phyloP scores from a whole-genome alignment of 768 basidiomycete genomes.

The Hygrophoropsis aurantiaca region DNA sequence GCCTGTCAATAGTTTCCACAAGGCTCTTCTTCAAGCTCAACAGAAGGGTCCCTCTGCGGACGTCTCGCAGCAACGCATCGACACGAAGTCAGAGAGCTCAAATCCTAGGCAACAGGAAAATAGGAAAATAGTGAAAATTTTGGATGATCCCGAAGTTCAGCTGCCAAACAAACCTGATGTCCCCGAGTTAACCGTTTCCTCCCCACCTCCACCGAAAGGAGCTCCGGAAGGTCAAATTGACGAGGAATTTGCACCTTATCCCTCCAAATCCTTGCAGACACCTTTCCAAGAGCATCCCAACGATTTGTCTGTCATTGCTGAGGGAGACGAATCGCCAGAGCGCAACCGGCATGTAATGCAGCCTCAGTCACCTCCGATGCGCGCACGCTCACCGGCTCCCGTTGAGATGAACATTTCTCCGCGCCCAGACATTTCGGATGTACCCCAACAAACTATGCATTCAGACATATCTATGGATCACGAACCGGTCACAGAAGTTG shows the following conservation, averaged over 20 bases:
- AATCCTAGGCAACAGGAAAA: background rate
- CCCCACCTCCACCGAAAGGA: background rate
- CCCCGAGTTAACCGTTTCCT: slow-evolving; percentile 6
- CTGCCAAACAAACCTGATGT: slow-evolving; percentile 2
- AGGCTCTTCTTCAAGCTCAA: slow-evolving; percentile 40
- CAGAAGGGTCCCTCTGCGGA: slow-evolving; percentile 11
- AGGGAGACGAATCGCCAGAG: slow-evolving; percentile 65
- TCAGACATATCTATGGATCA: slow-evolving; percentile 6
- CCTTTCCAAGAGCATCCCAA: slow-evolving; percentile 24
- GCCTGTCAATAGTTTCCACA: slow-evolving; percentile 49
- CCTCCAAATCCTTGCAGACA: slow-evolving; percentile 1
- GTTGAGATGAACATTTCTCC: background rate
- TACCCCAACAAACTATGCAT: slow-evolving; percentile 4
- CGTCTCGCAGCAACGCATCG: background rate
- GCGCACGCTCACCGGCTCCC: background rate
- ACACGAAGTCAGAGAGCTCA: background rate
- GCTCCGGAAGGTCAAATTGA: background rate
- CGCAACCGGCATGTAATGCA: slow-evolving; percentile 15
- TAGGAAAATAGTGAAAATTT: slow-evolving; percentile 5
- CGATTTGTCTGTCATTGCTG: slow-evolving; percentile 68
- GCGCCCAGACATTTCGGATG: background rate
- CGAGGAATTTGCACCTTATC: slow-evolving; percentile 1
- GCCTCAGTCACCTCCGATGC: slow-evolving; percentile 4
- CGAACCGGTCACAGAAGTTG: slow-evolving; percentile 16
- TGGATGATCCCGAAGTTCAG: slow-evolving; percentile 5